phyloP scores from a whole-genome alignment of 78 protist species.

The Dictyostelium citrinum region DNA sequence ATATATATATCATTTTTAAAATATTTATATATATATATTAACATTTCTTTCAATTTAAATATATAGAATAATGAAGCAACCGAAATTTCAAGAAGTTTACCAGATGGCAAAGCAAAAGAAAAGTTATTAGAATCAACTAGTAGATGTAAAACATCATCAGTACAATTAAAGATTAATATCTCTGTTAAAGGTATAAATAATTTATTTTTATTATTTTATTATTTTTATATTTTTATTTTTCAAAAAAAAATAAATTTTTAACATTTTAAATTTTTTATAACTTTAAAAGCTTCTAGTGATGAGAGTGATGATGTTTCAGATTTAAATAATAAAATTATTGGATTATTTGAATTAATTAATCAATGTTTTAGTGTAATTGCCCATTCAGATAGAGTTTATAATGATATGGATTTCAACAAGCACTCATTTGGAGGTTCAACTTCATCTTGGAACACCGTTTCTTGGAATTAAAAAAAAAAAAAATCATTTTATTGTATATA shows the following conservation, averaged over 20 bases:
- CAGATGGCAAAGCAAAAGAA: conserved; percentile 61
- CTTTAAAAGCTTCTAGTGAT: not conserved
- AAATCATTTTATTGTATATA: no score
- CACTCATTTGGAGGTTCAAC: not conserved
- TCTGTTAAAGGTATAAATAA: conserved; percentile 5
- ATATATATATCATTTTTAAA: no score
- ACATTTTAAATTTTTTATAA: not conserved
- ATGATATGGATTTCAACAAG: conserved; percentile 50
- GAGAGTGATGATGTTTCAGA: conserved; percentile 31
- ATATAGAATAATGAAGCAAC: conserved; percentile 4
- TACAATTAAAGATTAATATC: conserved; percentile 55
- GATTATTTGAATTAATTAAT: not conserved
- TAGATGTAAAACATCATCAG: conserved; percentile 27
- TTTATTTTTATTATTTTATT: no score
- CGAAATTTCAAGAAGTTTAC: conserved; percentile 4
- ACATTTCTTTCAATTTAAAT: not conserved
- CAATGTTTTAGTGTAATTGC: not conserved
- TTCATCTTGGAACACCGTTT: not conserved
- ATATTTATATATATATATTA: not conserved
- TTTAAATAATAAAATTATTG: conserved; percentile 13
- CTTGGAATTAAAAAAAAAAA: not conserved
- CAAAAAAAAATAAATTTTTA: not conserved
- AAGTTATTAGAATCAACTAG: conserved; percentile 34
- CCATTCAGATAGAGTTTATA: conserved; percentile 33
- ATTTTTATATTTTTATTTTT: no score